phyloP scores from a whole-genome alignment of 257 asterid species.

The Solanum habrochaites region DNA sequence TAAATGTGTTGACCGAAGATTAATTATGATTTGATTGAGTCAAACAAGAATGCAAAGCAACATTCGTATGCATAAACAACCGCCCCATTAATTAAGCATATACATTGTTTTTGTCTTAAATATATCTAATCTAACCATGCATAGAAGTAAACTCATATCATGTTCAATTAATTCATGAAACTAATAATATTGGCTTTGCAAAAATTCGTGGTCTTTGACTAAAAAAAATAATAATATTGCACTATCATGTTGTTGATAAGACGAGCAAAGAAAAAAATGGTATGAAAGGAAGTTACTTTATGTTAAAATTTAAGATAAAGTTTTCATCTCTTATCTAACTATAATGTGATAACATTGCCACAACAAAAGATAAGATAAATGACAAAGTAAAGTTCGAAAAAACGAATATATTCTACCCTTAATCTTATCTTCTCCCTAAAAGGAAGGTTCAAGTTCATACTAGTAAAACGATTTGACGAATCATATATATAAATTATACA shows the following conservation, averaged over 20 bases:
- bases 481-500: neutral
- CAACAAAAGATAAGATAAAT: neutral
- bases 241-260: neutral
- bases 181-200: neutral
- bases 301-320: neutral
- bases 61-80: neutral
- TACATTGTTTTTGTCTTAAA: neutral
- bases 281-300: neutral
- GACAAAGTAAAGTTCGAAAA: neutral
- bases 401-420: neutral
- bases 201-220: neutral
- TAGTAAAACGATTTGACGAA: neutral
- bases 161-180: neutral
- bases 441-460: neutral
- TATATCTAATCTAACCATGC: neutral
- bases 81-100: neutral
- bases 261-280: neutral
- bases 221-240: neutral
- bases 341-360: neutral
- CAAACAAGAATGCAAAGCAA: neutral
- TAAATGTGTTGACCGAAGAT: neutral
- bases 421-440: neutral
- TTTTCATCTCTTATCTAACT: neutral
- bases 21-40: neutral
- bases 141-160: neutral